Base-by-base conservation (phyloP, 1,139 yeast genomes). In the Suhomyces guaymorum region DNA sequence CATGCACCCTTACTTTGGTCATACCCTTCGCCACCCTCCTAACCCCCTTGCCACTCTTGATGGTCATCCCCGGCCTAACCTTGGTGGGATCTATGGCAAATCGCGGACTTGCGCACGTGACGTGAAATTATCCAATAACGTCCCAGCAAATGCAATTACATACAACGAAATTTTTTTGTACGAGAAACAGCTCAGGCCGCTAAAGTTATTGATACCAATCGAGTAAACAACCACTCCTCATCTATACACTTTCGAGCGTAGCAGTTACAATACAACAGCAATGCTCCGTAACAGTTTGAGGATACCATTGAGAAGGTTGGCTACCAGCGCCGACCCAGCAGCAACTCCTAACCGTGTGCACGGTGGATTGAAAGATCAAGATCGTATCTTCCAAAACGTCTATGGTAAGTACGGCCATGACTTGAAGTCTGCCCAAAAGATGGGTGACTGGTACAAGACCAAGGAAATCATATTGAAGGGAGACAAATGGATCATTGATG, bases 391-490 rank as follows among this genome's bases (percentile, higher is more conserved):
- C 62, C 95, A 86, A 64, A 86, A 86, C 60, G 70, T 86, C 28
- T 84, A 86, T 60, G 81, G 80, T 31, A 78, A 73, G 42, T 82
- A 81, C 59, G 90, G 95, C 31, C 75, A 72, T 54, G 92, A 84
- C 54, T 67, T 86, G 51, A 81, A 82, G 61, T 70, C 82, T 7
- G 83, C 94, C 28, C 73, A 74, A 68, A 76, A 75, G 54, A 82
- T 83, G 79, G 95, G 95, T 33, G 95, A 86, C 61, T 86, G 95
- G 95, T 71, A 85, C 66, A 86, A 86, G 70, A 86, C 95, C 52
- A 86, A 86, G 64, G 95, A 86, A 64, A 79, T 86, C 48, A 59
- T 86, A 30, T 66, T 78, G 45, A 86, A 86, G 62, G 95, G 95
- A 35, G 90, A 86, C 59, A 77, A 78, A 44, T 86, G 95, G 95